Evolutionary conservation across 148 eudicot species (phyloP), one percentile per base, ranked within the genome.

Genomic region (Cornus controversa): DNA sequence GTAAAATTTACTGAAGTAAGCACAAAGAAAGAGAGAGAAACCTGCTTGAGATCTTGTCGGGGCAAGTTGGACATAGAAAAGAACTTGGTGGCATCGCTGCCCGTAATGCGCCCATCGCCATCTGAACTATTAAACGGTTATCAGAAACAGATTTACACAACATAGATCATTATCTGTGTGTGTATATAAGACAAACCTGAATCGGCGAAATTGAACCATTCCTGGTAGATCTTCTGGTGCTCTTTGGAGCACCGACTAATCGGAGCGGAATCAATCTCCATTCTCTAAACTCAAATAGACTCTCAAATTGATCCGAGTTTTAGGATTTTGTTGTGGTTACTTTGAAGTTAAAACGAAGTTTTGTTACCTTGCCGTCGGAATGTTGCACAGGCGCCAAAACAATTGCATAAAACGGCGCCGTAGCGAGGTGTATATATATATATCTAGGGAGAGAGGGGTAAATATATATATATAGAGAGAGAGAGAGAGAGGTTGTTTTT

Each of bases 31-130:
- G 22, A 63, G 25, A 76, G 67, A 58, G 20, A 68, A 58, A 89
- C 97, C 97, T 84, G 92, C 75, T 90, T 92, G 76, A 90, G 94
- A 79, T 89, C 90, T 42, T 80, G 90, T 66, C 92, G 83, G 22
- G 89, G 83, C 80, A 92, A 85, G 64, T 85, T 82, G 26, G 94
- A 89, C 89, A 92, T 75, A 31, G 84, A 71, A 36, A 92, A 92
- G 84, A 92, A 90, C 82, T 87, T 87, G 69, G 75, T 88, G 58
- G 94, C 92, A 76, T 92, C 94, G 47, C 29, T 81, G 20, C 97
- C 93, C 15, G 97, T 90, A n/a, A 92, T 71, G 16, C 97, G 86
- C 26, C 91, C 94, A 83, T 92, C 97, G 24, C 87, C 85, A 87
- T 92, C 97, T 92, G 73, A 75, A 74, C 31, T 26, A 36, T 45